Percentiles rank a stretch among this genome's conserved stretches.
Evolutionary conservation across 371 early-diverging fungal species (phyloP).

Genomic region (Apophysomyces variabilis): DNA sequence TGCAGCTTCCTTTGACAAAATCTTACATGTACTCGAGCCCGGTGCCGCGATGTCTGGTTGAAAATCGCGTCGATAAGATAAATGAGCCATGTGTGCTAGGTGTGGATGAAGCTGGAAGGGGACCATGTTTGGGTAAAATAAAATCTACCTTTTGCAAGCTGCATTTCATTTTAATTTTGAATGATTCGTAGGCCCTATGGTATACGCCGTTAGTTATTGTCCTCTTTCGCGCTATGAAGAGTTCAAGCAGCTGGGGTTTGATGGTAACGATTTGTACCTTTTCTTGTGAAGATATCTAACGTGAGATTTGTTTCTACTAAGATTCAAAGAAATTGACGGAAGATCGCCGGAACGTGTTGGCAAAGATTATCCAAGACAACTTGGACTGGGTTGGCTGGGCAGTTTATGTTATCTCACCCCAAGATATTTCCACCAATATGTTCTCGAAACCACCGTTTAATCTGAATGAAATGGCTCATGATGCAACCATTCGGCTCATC

Average conservation of each 20-base stretch:
- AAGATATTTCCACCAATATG: slow-evolving; percentile 92
- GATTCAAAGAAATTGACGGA: slow-evolving; percentile 92
- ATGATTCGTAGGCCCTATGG: slow-evolving; percentile 87
- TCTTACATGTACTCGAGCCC: slow-evolving; percentile 44
- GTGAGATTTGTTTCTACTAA: slow-evolving; percentile 21
- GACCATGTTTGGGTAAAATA: slow-evolving; percentile 90
- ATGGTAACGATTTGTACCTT: slow-evolving; percentile 56
- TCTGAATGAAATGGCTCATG: slow-evolving; percentile 94
- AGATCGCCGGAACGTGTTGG: slow-evolving; percentile 70
- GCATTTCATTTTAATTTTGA: background rate
- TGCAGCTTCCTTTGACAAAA: slow-evolving; percentile 38
- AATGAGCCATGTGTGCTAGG: slow-evolving; percentile 82
- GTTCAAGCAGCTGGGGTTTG: slow-evolving; percentile 76
- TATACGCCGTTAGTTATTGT: slow-evolving; percentile 88
- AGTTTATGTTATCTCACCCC: slow-evolving; percentile 81
- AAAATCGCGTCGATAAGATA: slow-evolving; percentile 14
- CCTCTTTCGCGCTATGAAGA: slow-evolving; percentile 63
- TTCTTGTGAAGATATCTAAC: too few relatives aligned
- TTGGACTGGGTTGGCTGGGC: slow-evolving; percentile 85
- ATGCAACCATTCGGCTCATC: slow-evolving; percentile 89
- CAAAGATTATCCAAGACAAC: slow-evolving; percentile 62
- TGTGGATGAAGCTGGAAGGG: slow-evolving; percentile 99
- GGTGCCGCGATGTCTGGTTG: slow-evolving; percentile 29
- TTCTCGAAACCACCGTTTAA: slow-evolving; percentile 85
- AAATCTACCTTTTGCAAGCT: background rate